phyloP scores from a whole-genome alignment of 495 filamentous ascomycete genomes.

The Penicillium bovifimosum region DNA sequence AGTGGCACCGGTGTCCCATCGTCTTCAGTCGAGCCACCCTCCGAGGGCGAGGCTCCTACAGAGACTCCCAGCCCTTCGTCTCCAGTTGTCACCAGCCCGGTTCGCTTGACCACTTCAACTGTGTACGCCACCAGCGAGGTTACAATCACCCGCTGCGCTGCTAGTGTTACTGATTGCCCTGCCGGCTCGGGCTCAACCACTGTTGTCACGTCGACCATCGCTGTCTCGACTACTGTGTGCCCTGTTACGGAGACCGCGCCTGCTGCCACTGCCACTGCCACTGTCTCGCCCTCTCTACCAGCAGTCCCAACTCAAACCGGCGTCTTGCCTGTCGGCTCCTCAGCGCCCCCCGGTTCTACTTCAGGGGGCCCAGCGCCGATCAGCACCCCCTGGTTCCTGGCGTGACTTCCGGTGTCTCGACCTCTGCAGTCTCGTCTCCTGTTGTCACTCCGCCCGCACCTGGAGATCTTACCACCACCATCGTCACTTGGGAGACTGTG shows the following conservation, averaged over 20 bases:
- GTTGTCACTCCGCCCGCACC: constrained; percentile 3
- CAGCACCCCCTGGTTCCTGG: background rate
- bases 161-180: constrained; percentile 57
- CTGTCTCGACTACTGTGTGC: constrained; percentile 57
- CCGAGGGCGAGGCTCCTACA: background rate
- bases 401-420: background rate
- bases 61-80: background rate
- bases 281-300: constrained; percentile 4
- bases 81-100: constrained; percentile 12
- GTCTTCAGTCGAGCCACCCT: background rate
- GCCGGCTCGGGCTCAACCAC: constrained; percentile 42
- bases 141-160: constrained; percentile 53
- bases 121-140: constrained; percentile 52
- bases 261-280: constrained; percentile 7
- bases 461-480: constrained; percentile 4
- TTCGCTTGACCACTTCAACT: constrained; percentile 50
- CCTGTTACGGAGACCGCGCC: constrained; percentile 42
- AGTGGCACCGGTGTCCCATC: background rate
- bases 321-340: background rate
- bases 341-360: background rate
- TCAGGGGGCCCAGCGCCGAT: background rate
- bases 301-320: background rate
- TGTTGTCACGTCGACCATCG: constrained; percentile 50
- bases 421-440: background rate
- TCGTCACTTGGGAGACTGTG: constrained; percentile 23